Conservation (phyloP, 2,329 filamentous ascomycete genomes). For the Clonostachys rhizophaga region DNA sequence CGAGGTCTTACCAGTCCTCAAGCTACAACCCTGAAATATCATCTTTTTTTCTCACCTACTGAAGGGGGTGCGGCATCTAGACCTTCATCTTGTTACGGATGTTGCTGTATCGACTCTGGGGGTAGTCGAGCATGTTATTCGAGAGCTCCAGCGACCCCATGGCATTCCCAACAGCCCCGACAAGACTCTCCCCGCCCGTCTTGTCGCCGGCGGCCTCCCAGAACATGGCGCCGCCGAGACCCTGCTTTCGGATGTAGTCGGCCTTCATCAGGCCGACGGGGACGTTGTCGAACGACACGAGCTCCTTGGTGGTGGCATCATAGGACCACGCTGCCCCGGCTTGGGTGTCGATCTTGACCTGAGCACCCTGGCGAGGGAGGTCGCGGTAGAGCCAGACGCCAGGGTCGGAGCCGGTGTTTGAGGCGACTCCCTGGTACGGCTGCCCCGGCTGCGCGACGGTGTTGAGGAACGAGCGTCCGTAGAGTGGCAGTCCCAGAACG, state of each 20-base stretch:
- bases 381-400: constrained; percentile 72
- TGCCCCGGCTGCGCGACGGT: constrained; percentile 67
- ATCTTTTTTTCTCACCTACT: too few species aligned
- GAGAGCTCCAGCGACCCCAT: constrained; percentile 43
- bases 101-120: constrained; percentile 54
- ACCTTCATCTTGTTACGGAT: constrained; percentile 36
- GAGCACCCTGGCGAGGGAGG: constrained; percentile 57
- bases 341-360: constrained; percentile 52
- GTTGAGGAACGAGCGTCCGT: constrained; percentile 77
- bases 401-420: constrained; percentile 28
- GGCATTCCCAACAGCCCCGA: constrained; percentile 40
- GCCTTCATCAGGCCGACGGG: constrained; percentile 52
- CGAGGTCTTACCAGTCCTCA: too few species aligned
- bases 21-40: too few species aligned
- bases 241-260: constrained; percentile 49
- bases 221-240: constrained; percentile 75
- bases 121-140: constrained; percentile 49
- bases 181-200: constrained; percentile 47
- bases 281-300: constrained; percentile 64
- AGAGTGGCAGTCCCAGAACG: constrained; percentile 86
- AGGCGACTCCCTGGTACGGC: constrained; percentile 67
- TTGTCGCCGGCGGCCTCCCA: constrained; percentile 76
- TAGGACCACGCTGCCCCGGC: constrained; percentile 70
- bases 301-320: constrained; percentile 48
- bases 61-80: not conserved